A percentile compares a stretch with the other conserved stretches of the same genome.
Evolutionary conservation across 441 rosid species (phyloP).

Genomic region (Dalechampia spathulata): DNA sequence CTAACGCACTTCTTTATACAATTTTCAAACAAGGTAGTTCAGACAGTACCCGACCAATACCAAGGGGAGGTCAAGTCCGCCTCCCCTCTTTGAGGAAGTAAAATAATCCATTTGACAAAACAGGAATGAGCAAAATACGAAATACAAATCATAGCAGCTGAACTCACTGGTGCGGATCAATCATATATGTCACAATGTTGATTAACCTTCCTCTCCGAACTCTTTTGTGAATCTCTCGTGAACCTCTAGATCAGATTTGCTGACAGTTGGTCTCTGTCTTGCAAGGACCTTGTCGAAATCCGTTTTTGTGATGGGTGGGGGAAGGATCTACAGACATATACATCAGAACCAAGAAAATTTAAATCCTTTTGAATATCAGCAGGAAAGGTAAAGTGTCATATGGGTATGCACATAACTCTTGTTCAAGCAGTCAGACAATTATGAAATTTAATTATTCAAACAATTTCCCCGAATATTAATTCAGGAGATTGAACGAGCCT

Average conservation of each 20-base stretch:
- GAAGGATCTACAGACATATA: conserved; percentile 62
- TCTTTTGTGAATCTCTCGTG: conserved; percentile 98
- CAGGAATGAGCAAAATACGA: conserved; percentile 32
- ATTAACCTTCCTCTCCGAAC: conserved; percentile 99
- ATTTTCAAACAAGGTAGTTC: conserved; percentile 31
- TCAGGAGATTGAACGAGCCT: no score
- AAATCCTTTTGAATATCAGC: neutral
- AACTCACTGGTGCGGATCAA: conserved; percentile 23
- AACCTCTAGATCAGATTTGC: conserved; percentile 88
- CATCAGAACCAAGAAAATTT: conserved; percentile 7
- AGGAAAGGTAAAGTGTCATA: no score
- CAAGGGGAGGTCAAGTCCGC: conserved; percentile 29
- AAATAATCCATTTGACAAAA: conserved; percentile 22
- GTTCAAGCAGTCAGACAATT: neutral
- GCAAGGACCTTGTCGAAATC: conserved; percentile 98
- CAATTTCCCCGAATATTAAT: no score
- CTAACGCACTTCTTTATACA: conserved; percentile 35
- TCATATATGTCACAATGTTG: conserved; percentile 5
- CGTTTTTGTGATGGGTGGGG: conserved; percentile 75
- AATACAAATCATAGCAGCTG: conserved; percentile 34
- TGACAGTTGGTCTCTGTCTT: conserved; percentile 95
- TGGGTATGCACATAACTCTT: no score
- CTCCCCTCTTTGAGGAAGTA: conserved; percentile 25
- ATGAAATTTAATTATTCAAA: no score
- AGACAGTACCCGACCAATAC: conserved; percentile 29